These are phyloP conservation scores for Sporothrix brunneoviolacea DNA, from an alignment of 2,329 filamentous ascomycete species.

Conservation along the genomic window DNA sequence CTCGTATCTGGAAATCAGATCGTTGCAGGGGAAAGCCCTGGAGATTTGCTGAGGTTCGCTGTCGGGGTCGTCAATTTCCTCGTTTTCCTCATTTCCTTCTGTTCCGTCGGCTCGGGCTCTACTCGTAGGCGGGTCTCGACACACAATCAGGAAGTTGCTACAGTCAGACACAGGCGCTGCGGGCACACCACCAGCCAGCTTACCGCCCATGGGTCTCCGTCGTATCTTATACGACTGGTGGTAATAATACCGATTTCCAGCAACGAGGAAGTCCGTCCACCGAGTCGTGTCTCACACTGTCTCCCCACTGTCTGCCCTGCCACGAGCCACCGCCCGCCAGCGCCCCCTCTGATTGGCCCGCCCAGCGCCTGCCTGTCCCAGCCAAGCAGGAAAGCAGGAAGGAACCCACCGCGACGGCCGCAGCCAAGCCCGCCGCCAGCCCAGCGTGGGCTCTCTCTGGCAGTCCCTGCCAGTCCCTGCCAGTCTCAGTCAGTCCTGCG, in stretches of 20 bases:
- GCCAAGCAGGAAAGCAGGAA: constrained; percentile 9
- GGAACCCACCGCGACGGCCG: constrained; percentile 3
- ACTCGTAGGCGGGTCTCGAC: not conserved
- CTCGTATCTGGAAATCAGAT: no score
- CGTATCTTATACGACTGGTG: no score
- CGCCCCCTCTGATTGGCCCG: constrained; percentile 7
- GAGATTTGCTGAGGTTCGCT: not conserved
- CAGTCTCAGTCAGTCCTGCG: not conserved
- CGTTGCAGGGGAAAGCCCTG: not conserved
- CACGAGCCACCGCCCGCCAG: not conserved
- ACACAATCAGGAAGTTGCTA: not conserved
- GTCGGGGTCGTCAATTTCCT: no score
- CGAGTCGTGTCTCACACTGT: constrained; percentile 9
- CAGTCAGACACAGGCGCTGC: constrained; percentile 1
- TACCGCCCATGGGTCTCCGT: no score
- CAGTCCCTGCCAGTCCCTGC: no score
- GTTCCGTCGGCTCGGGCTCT: not conserved
- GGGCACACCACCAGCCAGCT: no score
- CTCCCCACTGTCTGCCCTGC: no score
- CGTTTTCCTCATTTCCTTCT: constrained; percentile 7
- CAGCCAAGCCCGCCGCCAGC: not conserved
- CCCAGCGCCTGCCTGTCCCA: constrained; percentile 1
- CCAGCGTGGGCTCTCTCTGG: not conserved
- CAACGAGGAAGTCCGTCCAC: no score
- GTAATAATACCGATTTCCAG: no score